Evolutionary conservation across 2,329 filamentous ascomycete genomes (phyloP).

Genomic region (Teratosphaeriaceae sp.): DNA sequence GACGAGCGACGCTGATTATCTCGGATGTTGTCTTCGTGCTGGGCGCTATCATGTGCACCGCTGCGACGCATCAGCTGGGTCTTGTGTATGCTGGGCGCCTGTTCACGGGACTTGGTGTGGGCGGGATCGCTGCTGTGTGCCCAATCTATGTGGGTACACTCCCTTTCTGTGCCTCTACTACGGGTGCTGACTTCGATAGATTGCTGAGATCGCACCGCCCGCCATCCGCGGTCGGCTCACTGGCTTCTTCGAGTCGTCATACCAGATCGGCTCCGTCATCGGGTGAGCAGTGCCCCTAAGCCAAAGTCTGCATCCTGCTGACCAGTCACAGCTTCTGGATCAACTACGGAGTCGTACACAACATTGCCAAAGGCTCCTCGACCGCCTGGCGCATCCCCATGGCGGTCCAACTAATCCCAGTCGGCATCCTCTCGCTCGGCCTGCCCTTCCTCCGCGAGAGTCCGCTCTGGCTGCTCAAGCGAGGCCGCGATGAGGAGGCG

Average conservation of each 20-base stretch:
- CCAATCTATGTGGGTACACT: conserved; percentile 37
- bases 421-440: conserved; percentile 41
- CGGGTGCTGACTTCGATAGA: no score
- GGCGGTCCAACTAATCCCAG: conserved; percentile 45
- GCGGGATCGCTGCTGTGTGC: conserved; percentile 39
- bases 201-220: conserved; percentile 36
- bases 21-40: conserved; percentile 38
- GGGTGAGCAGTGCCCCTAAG: no score
- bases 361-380: conserved; percentile 24
- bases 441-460: conserved; percentile 45
- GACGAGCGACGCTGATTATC: conserved; percentile 39
- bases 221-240: conserved; percentile 39
- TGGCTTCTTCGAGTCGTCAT: conserved; percentile 45
- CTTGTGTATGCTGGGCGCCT: conserved; percentile 44
- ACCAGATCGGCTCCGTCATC: conserved; percentile 29
- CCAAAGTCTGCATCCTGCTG: no score
- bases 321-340: conserved; percentile 45
- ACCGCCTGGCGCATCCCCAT: conserved; percentile 52
- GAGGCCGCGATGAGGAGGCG: conserved; percentile 40
- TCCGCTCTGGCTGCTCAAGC: conserved; percentile 43
- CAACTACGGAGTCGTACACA: conserved; percentile 41
- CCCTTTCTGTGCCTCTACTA: no score
- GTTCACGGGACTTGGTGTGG: conserved; percentile 44
- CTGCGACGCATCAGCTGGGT: conserved; percentile 39
- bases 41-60: conserved; percentile 40